Evolutionary conservation across 1,139 yeast species (phyloP).

Genomic region (Scheffersomyces lignicola): DNA sequence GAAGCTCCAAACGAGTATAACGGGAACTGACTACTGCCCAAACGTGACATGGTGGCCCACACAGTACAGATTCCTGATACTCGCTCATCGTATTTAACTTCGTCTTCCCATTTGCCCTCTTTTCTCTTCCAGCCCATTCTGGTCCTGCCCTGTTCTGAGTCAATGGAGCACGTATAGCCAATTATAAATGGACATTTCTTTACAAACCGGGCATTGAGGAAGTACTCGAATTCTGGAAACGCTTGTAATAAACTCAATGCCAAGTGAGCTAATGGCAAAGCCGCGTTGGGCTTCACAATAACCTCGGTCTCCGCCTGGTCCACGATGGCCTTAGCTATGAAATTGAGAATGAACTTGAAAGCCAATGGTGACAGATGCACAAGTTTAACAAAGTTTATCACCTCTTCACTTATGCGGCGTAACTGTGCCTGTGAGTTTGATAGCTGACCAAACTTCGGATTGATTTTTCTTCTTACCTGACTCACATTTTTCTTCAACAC

Average conservation of each 20-base stretch:
- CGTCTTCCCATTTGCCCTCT: slow-evolving; percentile 75
- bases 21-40: slow-evolving; percentile 19
- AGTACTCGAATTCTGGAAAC: slow-evolving; percentile 68
- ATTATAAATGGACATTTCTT: slow-evolving; percentile 89
- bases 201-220: slow-evolving; percentile 75
- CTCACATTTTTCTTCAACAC: slow-evolving; percentile 45
- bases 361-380: slow-evolving; percentile 49
- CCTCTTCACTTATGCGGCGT: slow-evolving; percentile 47
- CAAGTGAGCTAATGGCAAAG: slow-evolving; percentile 76
- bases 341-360: slow-evolving; percentile 73
- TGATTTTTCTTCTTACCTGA: slow-evolving; percentile 63
- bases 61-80: slow-evolving; percentile 82
- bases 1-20: slow-evolving; percentile 41
- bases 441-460: slow-evolving; percentile 89
- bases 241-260: slow-evolving; percentile 53
- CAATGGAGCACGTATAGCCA: slow-evolving; percentile 73
- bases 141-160: slow-evolving; percentile 78
- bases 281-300: slow-evolving; percentile 73
- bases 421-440: slow-evolving; percentile 71
- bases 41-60: slow-evolving; percentile 70
- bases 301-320: slow-evolving; percentile 95
- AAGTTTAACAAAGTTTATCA: slow-evolving; percentile 47
- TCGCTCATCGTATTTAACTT: slow-evolving; percentile 75
- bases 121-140: slow-evolving; percentile 87
- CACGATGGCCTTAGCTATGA: slow-evolving; percentile 79